Evolutionary conservation across 139 green algal genomes (phyloP).

Genomic region (Nannochloris sp.): DNA sequence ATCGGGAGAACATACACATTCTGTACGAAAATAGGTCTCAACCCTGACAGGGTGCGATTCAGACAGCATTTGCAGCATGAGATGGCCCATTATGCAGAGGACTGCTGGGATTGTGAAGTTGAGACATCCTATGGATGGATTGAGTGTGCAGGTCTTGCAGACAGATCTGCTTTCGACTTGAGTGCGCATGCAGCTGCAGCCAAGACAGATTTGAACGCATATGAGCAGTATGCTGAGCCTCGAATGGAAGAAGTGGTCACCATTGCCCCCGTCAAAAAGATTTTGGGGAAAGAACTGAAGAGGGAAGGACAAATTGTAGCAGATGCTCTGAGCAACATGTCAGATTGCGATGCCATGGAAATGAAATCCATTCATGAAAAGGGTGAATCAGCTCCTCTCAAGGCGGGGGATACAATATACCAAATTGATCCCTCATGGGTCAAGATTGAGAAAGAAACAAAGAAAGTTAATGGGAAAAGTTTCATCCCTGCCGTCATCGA

Average conservation of each 20-base stretch:
- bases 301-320: slow-evolving; percentile 70
- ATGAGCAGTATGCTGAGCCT: slow-evolving; percentile 78
- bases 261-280: slow-evolving; percentile 75
- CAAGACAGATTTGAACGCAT: slow-evolving; percentile 76
- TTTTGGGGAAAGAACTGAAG: slow-evolving; percentile 81
- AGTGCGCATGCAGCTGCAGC: slow-evolving; percentile 56
- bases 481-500: slow-evolving; percentile 94
- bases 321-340: slow-evolving; percentile 49
- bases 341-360: slow-evolving; percentile 18
- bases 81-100: slow-evolving; percentile 81
- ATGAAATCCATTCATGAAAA: slow-evolving; percentile 44
- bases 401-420: slow-evolving; percentile 17
- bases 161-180: slow-evolving; percentile 92
- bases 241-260: slow-evolving; percentile 57
- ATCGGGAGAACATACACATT: slow-evolving; percentile 96
- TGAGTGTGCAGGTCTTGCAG: slow-evolving; percentile 94
- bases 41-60: slow-evolving; percentile 79
- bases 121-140: slow-evolving; percentile 95
- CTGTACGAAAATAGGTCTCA: slow-evolving; percentile 71
- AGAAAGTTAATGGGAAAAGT: slow-evolving; percentile 58
- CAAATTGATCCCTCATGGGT: slow-evolving; percentile 49
- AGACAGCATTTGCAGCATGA: slow-evolving; percentile 96
- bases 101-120: slow-evolving; percentile 98
- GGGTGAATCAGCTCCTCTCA: slow-evolving; percentile 21
- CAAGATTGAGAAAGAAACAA: slow-evolving; percentile 56